A percentile compares a stretch with the other conserved stretches of the same genome.
These are phyloP conservation scores for Aeminium ludgeri DNA, from an alignment of 495 filamentous ascomycete genomes.

Conservation along the genomic window DNA sequence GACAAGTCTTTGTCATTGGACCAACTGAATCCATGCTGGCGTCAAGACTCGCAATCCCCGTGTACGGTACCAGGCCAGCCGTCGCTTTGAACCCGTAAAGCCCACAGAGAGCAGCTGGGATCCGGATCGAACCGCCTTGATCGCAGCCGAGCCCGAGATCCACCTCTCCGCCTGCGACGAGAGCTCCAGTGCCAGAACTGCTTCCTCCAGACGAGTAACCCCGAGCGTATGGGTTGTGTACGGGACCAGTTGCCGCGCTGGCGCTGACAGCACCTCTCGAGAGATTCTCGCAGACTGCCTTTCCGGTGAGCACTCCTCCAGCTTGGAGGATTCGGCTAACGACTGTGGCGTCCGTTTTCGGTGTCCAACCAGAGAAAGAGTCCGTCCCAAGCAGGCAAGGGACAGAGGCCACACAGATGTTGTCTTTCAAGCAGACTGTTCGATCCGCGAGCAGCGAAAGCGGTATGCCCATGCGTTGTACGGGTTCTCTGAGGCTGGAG, in stretches of 20 bases:
- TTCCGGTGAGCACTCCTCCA: slow-evolving; percentile 24
- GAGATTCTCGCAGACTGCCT: slow-evolving; percentile 28
- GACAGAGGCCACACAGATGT: slow-evolving; percentile 17
- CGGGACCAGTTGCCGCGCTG: slow-evolving; percentile 25
- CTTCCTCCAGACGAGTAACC: slow-evolving; percentile 37
- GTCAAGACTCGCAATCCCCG: slow-evolving; percentile 21
- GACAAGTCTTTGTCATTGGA: slow-evolving; percentile 30
- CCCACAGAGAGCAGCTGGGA: slow-evolving; percentile 30
- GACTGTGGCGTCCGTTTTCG: slow-evolving; percentile 24
- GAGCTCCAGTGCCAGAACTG: slow-evolving; percentile 35
- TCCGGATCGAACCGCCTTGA: slow-evolving; percentile 35
- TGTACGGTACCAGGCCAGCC: slow-evolving; percentile 22
- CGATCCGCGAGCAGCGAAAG: slow-evolving; percentile 15
- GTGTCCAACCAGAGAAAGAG: slow-evolving; percentile 16
- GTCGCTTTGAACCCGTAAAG: slow-evolving; percentile 26
- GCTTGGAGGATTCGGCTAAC: slow-evolving; percentile 32
- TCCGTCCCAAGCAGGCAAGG: slow-evolving; percentile 17
- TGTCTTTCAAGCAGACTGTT: slow-evolving; percentile 19
- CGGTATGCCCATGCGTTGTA: no score
- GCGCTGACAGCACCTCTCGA: slow-evolving; percentile 22
- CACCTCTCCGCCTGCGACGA: slow-evolving; percentile 33
- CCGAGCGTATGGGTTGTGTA: slow-evolving; percentile 24
- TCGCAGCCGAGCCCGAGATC: slow-evolving; percentile 45
- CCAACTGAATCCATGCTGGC: slow-evolving; percentile 22
- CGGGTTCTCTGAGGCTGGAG: no score